A percentile compares a stretch with the other conserved stretches of the same genome.
Conservation (phyloP, 2,329 filamentous ascomycete species). For the Onygenales sp. region DNA sequence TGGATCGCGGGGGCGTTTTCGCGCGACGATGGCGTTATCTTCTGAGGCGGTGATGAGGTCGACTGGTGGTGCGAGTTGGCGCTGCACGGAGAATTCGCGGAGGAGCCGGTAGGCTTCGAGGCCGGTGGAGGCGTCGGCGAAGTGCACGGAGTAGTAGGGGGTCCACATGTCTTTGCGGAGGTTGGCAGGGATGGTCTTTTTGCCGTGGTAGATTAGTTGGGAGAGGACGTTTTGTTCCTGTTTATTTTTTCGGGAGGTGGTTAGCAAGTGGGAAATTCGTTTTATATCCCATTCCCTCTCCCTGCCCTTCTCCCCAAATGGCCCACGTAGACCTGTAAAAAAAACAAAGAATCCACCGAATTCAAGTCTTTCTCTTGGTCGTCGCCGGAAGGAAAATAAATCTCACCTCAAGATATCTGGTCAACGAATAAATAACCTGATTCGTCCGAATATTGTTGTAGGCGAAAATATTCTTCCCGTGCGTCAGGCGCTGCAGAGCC, state of each 20-base stretch:
- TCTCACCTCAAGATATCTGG: conserved; percentile 45
- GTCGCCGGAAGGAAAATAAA: not conserved
- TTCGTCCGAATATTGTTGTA: conserved; percentile 54
- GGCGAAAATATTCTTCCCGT: conserved; percentile 53
- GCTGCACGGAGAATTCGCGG: conserved; percentile 50
- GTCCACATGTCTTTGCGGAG: conserved; percentile 56
- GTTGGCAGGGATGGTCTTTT: conserved; percentile 49
- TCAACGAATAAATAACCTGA: conserved; percentile 55
- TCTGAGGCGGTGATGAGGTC: conserved; percentile 38
- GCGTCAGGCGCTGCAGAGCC: conserved; percentile 37
- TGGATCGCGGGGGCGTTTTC: conserved; percentile 29
- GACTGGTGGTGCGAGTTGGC: conserved; percentile 43
- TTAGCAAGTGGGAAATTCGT: not conserved
- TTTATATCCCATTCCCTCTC: not conserved
- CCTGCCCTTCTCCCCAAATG: not conserved
- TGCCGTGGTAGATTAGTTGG: conserved; percentile 54
- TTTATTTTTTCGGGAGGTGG: not conserved
- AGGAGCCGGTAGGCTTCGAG: conserved; percentile 49
- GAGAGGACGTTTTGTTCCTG: conserved; percentile 44
- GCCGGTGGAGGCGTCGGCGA: conserved; percentile 42
- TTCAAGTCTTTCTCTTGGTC: not conserved
- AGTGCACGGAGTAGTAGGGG: conserved; percentile 50
- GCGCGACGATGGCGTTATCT: conserved; percentile 27
- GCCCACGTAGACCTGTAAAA: too few relatives aligned
- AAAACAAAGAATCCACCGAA: too few relatives aligned